These are phyloP conservation scores for Penicillium capsulatum DNA, from an alignment of 2,329 filamentous ascomycete genomes.

Conservation along the genomic window DNA sequence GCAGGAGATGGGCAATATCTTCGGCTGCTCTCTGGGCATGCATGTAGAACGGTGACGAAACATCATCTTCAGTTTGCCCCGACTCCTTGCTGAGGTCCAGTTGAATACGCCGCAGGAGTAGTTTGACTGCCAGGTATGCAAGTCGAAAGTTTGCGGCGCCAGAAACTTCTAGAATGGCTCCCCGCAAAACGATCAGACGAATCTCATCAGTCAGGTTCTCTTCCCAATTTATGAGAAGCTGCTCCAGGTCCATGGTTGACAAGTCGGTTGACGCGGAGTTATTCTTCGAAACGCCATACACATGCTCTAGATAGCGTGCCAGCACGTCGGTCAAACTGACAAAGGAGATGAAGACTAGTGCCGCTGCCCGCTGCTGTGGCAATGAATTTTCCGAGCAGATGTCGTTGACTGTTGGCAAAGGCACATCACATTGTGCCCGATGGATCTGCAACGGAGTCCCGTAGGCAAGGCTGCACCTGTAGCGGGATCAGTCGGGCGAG, in stretches of 20 bases:
- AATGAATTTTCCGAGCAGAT: slow-evolving; percentile 29
- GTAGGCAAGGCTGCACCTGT: slow-evolving; percentile 51
- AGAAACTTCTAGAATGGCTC: slow-evolving; percentile 39
- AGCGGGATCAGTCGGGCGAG: too few relatives aligned
- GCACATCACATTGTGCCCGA: slow-evolving; percentile 48
- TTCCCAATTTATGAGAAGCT: slow-evolving; percentile 44
- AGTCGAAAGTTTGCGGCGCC: slow-evolving; percentile 52
- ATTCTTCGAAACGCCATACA: slow-evolving; percentile 27
- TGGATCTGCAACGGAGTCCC: slow-evolving; percentile 52
- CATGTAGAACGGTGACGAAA: slow-evolving; percentile 19
- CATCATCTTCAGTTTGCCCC: slow-evolving; percentile 23
- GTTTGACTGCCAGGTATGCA: slow-evolving; percentile 47
- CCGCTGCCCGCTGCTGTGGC: slow-evolving; percentile 24
- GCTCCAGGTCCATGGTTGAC: slow-evolving; percentile 37
- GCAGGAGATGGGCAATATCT: slow-evolving; percentile 48
- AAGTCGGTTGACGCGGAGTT: too few relatives aligned
- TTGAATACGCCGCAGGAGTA: slow-evolving; percentile 48
- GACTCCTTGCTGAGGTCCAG: slow-evolving; percentile 45
- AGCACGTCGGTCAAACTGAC: slow-evolving; percentile 45
- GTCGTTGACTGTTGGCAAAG: slow-evolving; percentile 39
- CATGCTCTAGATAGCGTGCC: slow-evolving; percentile 32
- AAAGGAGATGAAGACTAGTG: slow-evolving; percentile 46
- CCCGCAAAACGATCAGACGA: slow-evolving; percentile 43
- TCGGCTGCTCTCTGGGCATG: slow-evolving; percentile 46
- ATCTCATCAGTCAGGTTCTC: slow-evolving; percentile 39